phyloP scores from a whole-genome alignment of 345 rosid species.

The Euphorbia tirucalli region DNA sequence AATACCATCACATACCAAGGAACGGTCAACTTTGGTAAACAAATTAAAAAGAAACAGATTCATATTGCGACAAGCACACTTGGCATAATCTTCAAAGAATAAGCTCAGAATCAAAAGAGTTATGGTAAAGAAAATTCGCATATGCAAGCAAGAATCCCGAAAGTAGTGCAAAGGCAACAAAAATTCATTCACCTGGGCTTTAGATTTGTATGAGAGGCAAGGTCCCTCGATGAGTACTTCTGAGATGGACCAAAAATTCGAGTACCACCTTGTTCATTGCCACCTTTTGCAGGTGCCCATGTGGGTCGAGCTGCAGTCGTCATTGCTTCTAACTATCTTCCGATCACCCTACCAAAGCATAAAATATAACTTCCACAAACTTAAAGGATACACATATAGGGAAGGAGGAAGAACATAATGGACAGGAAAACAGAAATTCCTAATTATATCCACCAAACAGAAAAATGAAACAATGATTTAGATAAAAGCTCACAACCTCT shows the following conservation, averaged over 20 bases:
- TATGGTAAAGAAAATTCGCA: not conserved
- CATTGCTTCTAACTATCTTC: conserved; percentile 39
- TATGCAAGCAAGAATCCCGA: not conserved
- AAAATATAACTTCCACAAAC: not conserved
- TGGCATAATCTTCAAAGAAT: not conserved
- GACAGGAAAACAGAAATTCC: not conserved
- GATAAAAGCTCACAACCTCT: not conserved
- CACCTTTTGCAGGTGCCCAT: conserved; percentile 99
- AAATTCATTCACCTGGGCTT: conserved; percentile 60
- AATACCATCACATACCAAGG: not conserved
- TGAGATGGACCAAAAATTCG: conserved; percentile 97
- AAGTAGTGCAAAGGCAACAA: not conserved
- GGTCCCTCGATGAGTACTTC: conserved; percentile 92
- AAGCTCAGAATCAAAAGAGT: not conserved
- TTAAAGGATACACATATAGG: not conserved
- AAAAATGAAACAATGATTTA: not conserved
- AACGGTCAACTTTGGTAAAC: not conserved
- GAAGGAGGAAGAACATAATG: not conserved
- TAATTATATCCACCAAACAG: not conserved
- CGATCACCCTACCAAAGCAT: not conserved
- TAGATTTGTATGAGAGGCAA: conserved; percentile 82
- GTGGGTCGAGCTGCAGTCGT: conserved; percentile 98
- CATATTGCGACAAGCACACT: not conserved
- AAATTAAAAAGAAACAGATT: not conserved
- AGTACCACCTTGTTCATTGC: conserved; percentile 96